Percentiles rank a stretch among this genome's conserved stretches.
These are phyloP conservation scores for Vanrija pseudolonga DNA, from an alignment of 1,284 basidiomycete species.

Conservation along the genomic window DNA sequence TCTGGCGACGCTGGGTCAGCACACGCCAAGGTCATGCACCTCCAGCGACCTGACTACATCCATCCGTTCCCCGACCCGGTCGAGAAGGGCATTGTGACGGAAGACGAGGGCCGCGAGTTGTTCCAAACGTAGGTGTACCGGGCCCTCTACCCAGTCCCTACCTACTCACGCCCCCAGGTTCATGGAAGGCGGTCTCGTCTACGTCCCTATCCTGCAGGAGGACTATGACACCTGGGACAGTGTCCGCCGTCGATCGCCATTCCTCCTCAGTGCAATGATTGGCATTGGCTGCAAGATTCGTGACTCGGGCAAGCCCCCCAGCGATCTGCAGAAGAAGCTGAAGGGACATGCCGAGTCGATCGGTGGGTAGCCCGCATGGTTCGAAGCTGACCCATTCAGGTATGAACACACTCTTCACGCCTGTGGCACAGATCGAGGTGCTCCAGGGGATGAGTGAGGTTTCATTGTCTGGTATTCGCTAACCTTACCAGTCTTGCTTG, in stretches of 20 bases:
- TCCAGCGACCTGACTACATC: slow-evolving; percentile 27
- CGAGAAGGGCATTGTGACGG: slow-evolving; percentile 60
- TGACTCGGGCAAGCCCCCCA: slow-evolving; percentile 65
- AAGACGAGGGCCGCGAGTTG: slow-evolving; percentile 69
- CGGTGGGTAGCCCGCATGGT: slow-evolving; percentile 47
- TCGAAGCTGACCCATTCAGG: slow-evolving; percentile 11
- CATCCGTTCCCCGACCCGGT: slow-evolving; percentile 36
- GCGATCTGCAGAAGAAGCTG: slow-evolving; percentile 37
- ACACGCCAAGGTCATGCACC: slow-evolving; percentile 14
- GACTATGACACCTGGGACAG: slow-evolving; percentile 69
- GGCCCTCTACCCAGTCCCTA: slow-evolving; percentile 4
- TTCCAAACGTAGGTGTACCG: slow-evolving; percentile 58
- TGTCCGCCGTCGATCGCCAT: slow-evolving; percentile 34
- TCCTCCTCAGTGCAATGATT: slow-evolving; percentile 64
- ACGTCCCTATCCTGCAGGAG: slow-evolving; percentile 77
- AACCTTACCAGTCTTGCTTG: slow-evolving; percentile 28
- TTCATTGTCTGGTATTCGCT: neutral
- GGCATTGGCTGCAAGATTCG: slow-evolving; percentile 78
- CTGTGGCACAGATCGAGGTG: slow-evolving; percentile 72
- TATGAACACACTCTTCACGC: slow-evolving; percentile 76
- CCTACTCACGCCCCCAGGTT: slow-evolving; percentile 46
- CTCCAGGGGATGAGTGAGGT: slow-evolving; percentile 68
- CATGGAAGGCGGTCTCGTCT: slow-evolving; percentile 77
- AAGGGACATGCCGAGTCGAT: slow-evolving; percentile 76
- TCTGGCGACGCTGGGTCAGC: slow-evolving; percentile 2